Evolutionary conservation across 2,329 filamentous ascomycete species (phyloP), one percentile per base, ranked within the genome.

Genomic region (Aspergillus ruber): DNA sequence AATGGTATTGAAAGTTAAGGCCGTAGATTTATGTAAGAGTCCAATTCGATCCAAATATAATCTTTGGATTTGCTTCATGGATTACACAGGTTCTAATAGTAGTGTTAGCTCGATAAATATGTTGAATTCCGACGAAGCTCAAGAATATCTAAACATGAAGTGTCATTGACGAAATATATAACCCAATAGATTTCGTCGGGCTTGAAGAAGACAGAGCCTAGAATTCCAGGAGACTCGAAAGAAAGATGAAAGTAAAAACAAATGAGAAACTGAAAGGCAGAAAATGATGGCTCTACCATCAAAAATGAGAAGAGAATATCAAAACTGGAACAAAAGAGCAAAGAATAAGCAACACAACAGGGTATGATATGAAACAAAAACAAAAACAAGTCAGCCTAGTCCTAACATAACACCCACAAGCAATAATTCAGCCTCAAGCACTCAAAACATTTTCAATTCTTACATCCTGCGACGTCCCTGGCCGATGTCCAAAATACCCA

Each of bases 391-490:
- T 3, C 8, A 15, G 4, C n/a, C n/a, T 6, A n/a, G 4, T 6
- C n/a, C 9, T 7, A n/a, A n/a, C n/a, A n/a, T n/a, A n/a, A 36
- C n/a, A 29, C 23, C 20, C 12, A 23, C 27, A 32, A 32, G 8
- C 8, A 32, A 32, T 9, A 32, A 9, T 13, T 32, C 15, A 15
- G 7, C n/a, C 15, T 36, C 36, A 17, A 39, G n/a, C 10, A 18
- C 10, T 20, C 18, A 10, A 12, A 39, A 39, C 18, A 39, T 7
- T 52, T 48, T 69, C 66, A 44, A 68, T 66, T 23, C 54, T 55
- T 43, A 59, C 53, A 44, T 67, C 58, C 43, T 67, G 63, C 2
- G 65, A 67, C 35, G 58, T 55, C 13, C 58, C 59, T 51, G 58
- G 60, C 20, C 59, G 58, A 56, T 66, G 65, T 10, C 61, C 59